Base-by-base conservation (phyloP, 441 rosid genomes). In the Croton laevigatus region DNA sequence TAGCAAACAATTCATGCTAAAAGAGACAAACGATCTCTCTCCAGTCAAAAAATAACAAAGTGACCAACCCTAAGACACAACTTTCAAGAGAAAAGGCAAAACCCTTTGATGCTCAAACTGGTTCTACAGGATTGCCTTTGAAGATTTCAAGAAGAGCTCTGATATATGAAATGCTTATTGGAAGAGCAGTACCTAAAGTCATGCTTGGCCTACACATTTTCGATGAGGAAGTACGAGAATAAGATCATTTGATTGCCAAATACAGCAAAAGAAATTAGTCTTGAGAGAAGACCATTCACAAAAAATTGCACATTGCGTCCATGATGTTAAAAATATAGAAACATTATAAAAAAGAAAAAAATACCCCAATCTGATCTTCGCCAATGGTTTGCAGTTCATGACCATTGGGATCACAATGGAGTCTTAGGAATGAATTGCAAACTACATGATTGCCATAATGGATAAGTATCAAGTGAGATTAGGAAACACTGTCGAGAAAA, bases 381-480 rank as follows among this genome's bases (percentile, higher is more conserved):
- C 12, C 14, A 2, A 17, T 54, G 17, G 36, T 57, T 20, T n/a
- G 7, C 32, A 36, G 42, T 55, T 64, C 63, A 53, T 60, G 19
- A 17, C 12, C 57, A 14, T 36, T 46, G 57, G 36, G 3, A 16
- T 20, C 38, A 20, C 37, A 23, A 22, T 38, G 44, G 17, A 59
- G 54, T 54, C 37, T 54, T 54, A 32, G 59, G 32, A 23, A 19
- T 65, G 66, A 36, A 63, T 62, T 16, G 38, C 51, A 55, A 49
- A 37, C 38, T 3, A 42, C 9, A 9, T 16, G 42, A 44, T 68
- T 19, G 27, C 55, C 9, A 55, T 27, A 6, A 12, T 5, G 13
- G 3, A 34, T 11, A 38, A 59, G 55, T 32, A 20, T 5, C 22
- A 72, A 49, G 36, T 36, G 34, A 65, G 20, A 59, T 6, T 20